Percentiles rank a stretch among this genome's conserved stretches.
phyloP scores from a whole-genome alignment of 345 rosid species.

The Euclidium syriacum region DNA sequence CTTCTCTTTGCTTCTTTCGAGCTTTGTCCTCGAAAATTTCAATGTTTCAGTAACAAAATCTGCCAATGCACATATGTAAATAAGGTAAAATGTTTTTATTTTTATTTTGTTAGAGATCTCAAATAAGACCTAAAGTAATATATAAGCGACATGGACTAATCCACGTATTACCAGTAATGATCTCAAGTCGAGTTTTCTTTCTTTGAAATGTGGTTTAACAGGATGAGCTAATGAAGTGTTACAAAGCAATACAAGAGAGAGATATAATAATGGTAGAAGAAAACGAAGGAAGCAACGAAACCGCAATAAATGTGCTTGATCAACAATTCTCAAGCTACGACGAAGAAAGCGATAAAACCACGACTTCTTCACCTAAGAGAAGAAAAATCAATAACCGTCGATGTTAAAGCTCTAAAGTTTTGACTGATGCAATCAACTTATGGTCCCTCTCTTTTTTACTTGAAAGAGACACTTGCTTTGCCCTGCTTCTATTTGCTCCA shows the following conservation, averaged over 20 bases:
- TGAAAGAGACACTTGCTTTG: slow-evolving; percentile 35
- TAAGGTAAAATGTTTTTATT: slow-evolving; percentile 48
- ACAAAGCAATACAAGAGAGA: slow-evolving; percentile 42
- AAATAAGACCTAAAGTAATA: too few relatives aligned
- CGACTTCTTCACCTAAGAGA: slow-evolving; percentile 32
- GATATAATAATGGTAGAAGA: slow-evolving; percentile 35
- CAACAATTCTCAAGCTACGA: slow-evolving; percentile 41
- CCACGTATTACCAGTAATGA: too few relatives aligned
- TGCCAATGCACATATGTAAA: slow-evolving; percentile 50
- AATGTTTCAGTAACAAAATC: slow-evolving; percentile 39
- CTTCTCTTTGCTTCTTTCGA: slow-evolving; percentile 56
- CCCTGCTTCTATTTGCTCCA: slow-evolving; percentile 12
- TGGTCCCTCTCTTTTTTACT: slow-evolving; percentile 30
- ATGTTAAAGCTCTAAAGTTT: slow-evolving; percentile 22
- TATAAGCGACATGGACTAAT: too few relatives aligned
- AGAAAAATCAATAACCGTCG: slow-evolving; percentile 26
- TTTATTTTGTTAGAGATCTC: too few relatives aligned
- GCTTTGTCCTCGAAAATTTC: slow-evolving; percentile 48
- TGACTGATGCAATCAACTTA: slow-evolving; percentile 11
- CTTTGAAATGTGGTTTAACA: background rate
- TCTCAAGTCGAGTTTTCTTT: background rate
- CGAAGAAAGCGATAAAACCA: slow-evolving; percentile 35
- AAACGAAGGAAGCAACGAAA: slow-evolving; percentile 34
- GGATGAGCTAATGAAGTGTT: slow-evolving; percentile 53
- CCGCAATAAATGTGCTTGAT: slow-evolving; percentile 56